Evolutionary conservation across 2,329 filamentous ascomycete species (phyloP), one percentile per base, ranked within the genome.

Genomic region (Ramularia collo-cygni): DNA sequence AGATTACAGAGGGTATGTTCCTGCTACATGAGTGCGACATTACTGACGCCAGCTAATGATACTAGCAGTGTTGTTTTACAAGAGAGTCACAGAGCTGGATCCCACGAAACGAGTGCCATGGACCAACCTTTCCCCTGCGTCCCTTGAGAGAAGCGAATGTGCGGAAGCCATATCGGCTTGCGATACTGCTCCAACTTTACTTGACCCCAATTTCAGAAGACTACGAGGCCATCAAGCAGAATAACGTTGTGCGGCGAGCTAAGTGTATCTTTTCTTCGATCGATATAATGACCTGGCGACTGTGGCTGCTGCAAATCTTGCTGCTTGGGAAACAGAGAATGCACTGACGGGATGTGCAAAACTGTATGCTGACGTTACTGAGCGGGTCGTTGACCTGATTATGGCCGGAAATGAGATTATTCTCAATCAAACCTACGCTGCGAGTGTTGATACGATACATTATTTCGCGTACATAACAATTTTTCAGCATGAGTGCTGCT

Each of bases 111-210:
- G 43, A 30, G 31, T 41, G n/a, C 48, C 48, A 4, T 35, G 44
- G 27, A 42, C 43, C 4, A 53, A 53, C 31, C 35, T 51, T 4
- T 47, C 48, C 7, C 39, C 41, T 3, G 46, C 37, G 8, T 38
- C 40, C 28, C 51, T 42, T 24, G 48, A 53, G 35, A 28, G 47
- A 13, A 43, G 47, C 16, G 33, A 47, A n/a, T 52, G 48, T 37
- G 19, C 30, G 8, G 18, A 37, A 4, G 28, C 32, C 9, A 28
- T 42, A 7, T 28, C 17, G 13, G 36, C 40, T 19, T 43, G 27
- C 13, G 35, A 42, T 13, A 28, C 19, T 3, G 44, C 49, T 8
- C 37, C 48, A 5, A 28, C 26, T 16, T 32, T 48, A 16, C 37
- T 47, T 8, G 38, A 35, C 17, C 33, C 29, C 31, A 19, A 33